Evolutionary conservation across 1,284 basidiomycete species (phyloP), one percentile per base, ranked within the genome.

Genomic region (Ceratobasidium sp.): DNA sequence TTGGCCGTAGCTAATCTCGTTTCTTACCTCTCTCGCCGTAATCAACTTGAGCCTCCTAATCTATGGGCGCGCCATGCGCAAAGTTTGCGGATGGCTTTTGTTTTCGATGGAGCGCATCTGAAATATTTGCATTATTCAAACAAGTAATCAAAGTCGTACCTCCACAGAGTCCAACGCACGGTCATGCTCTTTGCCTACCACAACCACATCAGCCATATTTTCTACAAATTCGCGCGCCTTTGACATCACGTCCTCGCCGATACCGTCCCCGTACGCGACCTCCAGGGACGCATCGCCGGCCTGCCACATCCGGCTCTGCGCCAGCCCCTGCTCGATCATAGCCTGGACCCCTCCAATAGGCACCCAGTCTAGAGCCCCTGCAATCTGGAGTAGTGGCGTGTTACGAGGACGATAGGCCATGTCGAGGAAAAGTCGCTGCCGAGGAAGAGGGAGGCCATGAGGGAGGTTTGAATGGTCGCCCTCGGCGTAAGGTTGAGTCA

Each of bases 371-470:
- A 80, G 55, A 0, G 78, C 77, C 0, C 77, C 66, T 0, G 83
- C 84, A 12, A 81, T 79, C n/a, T 71, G 71, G 48, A 83, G 79
- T 35, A 85, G 52, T 0, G 82, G 81, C 20, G 84, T 85, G 60
- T 81, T 79, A n/a, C 84, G 82, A 0, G 84, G 83, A 74, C 84
- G 84, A 81, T 85, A 85, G 55, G 81, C 82, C 84, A 85, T 85
- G 52, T 85, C 84, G 44, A 85, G 81, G 79, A 84, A 85, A 10
- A 81, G 79, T 3, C 83, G 77, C 41, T 79, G 70, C 33, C 54
- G 30, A 0, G 82, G 82, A 35, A 83, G 70, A 0, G 82, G 82
- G 20, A 83, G 77, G 8, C 62, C 74, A 48, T 60, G 64, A 48
- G 52, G 27, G 7, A 60, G 59, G 30, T 60, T 68, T 30, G 65